A percentile compares a stretch with the other conserved stretches of the same genome.
Evolutionary conservation across 164 flowering plant species (phyloP).

Genomic region (Echeveria elegans): DNA sequence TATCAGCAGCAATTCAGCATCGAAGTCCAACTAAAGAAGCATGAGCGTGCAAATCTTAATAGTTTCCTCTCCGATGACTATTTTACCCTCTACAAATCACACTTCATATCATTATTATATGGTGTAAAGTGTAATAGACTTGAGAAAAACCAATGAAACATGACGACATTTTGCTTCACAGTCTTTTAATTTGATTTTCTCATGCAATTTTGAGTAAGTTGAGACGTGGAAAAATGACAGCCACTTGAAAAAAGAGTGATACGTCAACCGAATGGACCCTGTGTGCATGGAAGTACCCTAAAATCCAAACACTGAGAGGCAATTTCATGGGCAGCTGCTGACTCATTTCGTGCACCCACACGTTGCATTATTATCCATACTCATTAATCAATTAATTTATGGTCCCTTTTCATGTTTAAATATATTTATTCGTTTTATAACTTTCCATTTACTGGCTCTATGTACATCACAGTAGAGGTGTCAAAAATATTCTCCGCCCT

Average conservation of each 20-base stretch:
- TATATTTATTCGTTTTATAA: too few species aligned
- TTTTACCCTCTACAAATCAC: neutral
- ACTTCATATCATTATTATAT: too few species aligned
- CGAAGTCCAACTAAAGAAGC: too few species aligned
- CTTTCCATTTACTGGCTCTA: too few species aligned
- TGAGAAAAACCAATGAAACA: neutral
- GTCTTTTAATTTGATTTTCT: too few species aligned
- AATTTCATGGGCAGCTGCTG: neutral
- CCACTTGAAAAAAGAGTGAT: neutral
- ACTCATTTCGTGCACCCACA: neutral
- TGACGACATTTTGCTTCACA: too few species aligned
- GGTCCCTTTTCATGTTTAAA: neutral
- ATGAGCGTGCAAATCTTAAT: too few species aligned
- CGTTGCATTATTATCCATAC: neutral
- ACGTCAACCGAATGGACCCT: neutral
- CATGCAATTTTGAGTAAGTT: neutral
- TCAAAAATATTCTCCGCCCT: too few species aligned
- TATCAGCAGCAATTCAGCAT: too few species aligned
- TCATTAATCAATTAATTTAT: neutral
- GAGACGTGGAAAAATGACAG: neutral
- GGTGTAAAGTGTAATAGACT: too few species aligned
- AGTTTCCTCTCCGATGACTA: too few species aligned
- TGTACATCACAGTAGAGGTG: too few species aligned
- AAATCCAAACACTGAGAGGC: neutral
- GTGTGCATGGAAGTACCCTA: neutral